These are phyloP conservation scores for Fusarium sp. DNA, from an alignment of 2,329 filamentous ascomycete genomes.

Conservation along the genomic window DNA sequence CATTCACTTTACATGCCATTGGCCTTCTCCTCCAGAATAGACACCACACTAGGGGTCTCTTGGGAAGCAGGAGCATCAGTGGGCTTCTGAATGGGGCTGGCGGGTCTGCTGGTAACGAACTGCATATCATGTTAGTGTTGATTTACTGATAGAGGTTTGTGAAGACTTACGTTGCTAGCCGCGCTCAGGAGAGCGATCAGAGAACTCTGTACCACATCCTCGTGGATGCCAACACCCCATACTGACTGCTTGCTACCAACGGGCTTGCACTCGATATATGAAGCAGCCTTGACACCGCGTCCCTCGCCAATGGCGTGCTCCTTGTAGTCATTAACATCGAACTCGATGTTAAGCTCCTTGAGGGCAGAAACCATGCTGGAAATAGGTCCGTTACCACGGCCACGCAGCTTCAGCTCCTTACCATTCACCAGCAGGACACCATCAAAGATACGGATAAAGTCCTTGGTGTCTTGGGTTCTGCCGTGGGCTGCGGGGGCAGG, in stretches of 20 bases:
- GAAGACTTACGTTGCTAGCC: conserved; percentile 78
- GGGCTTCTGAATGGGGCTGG: conserved; percentile 16
- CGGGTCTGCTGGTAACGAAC: conserved; percentile 26
- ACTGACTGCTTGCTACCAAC: conserved; percentile 74
- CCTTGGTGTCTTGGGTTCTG: conserved; percentile 79
- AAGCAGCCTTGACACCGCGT: conserved; percentile 88
- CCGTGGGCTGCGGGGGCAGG: conserved; percentile 74
- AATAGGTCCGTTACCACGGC: conserved; percentile 89
- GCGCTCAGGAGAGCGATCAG: conserved; percentile 87
- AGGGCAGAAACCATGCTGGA: conserved; percentile 88
- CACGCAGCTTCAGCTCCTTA: conserved; percentile 78
- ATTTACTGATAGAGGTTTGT: too few relatives aligned
- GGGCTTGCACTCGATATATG: conserved; percentile 89
- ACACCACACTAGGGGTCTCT: conserved; percentile 13
- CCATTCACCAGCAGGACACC: conserved; percentile 87
- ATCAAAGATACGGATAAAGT: conserved; percentile 82
- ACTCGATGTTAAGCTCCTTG: conserved; percentile 78
- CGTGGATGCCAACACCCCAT: conserved; percentile 92
- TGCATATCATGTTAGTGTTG: not conserved
- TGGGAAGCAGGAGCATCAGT: not conserved
- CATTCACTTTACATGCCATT: conserved; percentile 16
- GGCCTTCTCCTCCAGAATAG: conserved; percentile 26
- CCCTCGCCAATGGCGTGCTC: conserved; percentile 88
- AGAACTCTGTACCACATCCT: conserved; percentile 87
- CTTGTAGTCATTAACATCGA: conserved; percentile 95